Percentiles rank a stretch among this genome's conserved stretches.
Evolutionary conservation across 1,139 yeast species (phyloP).

Genomic region (Geotrichum fermentans): DNA sequence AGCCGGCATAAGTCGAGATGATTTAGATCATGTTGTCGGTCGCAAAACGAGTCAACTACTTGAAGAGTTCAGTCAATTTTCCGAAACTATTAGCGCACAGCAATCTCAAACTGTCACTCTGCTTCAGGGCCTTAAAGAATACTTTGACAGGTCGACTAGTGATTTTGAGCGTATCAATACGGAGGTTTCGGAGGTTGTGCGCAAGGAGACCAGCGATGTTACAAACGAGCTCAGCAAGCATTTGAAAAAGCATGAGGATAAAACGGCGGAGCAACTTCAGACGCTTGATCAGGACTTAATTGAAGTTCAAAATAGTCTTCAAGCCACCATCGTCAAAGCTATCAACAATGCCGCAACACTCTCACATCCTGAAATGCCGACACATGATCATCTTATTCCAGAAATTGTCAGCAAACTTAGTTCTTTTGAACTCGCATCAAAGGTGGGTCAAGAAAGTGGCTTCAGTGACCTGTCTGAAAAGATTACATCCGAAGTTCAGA

Average conservation of each 20-base stretch:
- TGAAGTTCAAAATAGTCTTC: constrained; percentile 8
- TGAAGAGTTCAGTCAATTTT: constrained; percentile 15
- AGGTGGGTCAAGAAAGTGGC: constrained; percentile 7
- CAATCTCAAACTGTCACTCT: constrained; percentile 14
- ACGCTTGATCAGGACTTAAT: constrained; percentile 10
- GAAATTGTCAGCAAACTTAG: constrained; percentile 8
- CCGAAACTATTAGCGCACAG: constrained; percentile 15
- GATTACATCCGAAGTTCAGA: background rate
- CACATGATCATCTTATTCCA: constrained; percentile 12
- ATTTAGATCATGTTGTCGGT: constrained; percentile 8
- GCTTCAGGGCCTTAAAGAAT: constrained; percentile 9
- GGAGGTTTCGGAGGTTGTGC: constrained; percentile 5
- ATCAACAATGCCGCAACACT: constrained; percentile 8
- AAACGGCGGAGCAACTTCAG: constrained; percentile 15
- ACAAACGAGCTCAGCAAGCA: constrained; percentile 15
- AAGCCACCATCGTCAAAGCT: constrained; percentile 7
- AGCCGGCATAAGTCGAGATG: constrained; percentile 7
- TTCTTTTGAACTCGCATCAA: constrained; percentile 3
- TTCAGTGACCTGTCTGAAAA: constrained; percentile 6
- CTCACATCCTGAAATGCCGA: constrained; percentile 5
- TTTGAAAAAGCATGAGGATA: constrained; percentile 11
- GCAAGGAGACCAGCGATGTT: constrained; percentile 8
- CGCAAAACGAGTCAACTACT: constrained; percentile 9
- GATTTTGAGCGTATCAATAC: constrained; percentile 11
- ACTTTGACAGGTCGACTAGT: constrained; percentile 7